Evolutionary conservation across 2,329 filamentous ascomycete genomes (phyloP), one percentile per base, ranked within the genome.

Genomic region (Beauveria sp.): DNA sequence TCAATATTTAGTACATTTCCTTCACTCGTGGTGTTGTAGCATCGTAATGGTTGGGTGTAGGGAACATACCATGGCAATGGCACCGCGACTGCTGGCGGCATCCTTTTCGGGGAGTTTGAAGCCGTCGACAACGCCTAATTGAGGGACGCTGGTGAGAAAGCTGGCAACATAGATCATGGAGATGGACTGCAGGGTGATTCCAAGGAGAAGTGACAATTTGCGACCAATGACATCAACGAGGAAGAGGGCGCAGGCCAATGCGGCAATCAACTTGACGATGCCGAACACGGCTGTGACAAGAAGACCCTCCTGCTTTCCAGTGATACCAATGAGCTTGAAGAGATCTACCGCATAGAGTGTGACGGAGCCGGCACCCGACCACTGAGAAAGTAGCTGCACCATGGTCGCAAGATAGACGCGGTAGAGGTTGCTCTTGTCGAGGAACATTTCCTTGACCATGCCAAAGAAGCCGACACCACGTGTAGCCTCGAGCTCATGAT

Each of bases 141-240:
- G 71, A 12, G 88, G 88, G 2, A 88, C 80, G n/a, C 82, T 77
- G 0, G 84, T 84, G 1, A 88, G 75, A 75, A 86, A 88, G 2
- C 73, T 70, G 1, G 85, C 86, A 14, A 88, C 76, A 70, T 88
- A 88, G 65, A 85, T 65, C 82, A 88, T 87, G 16, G 84, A 67
- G 10, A 88, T 70, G 18, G 79, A 78, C 70, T 88, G 86, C 1
- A 87, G 75, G 2, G 76, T 76, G 66, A 88, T 88, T 2, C 86
- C 86, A 0, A 80, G 72, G 20, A 87, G 77, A 0, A 88, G 78
- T 0, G 86, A 79, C 8, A 85, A 83, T 74, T 91, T 92, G 63
- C 90, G 86, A 5, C 90, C 90, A 65, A 93, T 86, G 60, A 88
- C 85, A 67, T 93, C 90, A 65, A 93, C 88, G 9, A 93, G 81